Percentiles rank a stretch among this genome's conserved stretches.
phyloP scores from a whole-genome alignment of 2,329 filamentous ascomycete genomes.

The Fusarium odoratissimum region DNA sequence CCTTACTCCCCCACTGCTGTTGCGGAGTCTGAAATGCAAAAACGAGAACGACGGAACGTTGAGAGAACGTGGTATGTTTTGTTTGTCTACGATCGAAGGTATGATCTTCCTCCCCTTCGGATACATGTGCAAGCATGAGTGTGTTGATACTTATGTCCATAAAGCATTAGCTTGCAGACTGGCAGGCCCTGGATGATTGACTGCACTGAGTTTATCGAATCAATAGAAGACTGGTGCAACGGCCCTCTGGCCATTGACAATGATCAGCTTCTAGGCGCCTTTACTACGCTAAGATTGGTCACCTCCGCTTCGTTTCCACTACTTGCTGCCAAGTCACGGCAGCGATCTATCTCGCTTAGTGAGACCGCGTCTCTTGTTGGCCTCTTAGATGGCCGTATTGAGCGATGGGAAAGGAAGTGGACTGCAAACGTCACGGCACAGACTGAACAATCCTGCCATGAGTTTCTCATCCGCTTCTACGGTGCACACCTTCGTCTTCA shows the following conservation, averaged over 20 bases:
- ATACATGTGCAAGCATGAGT: no score
- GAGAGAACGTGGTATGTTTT: slow-evolving; percentile 1
- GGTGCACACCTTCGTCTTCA: not conserved
- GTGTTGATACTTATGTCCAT: no score
- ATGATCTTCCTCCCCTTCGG: not conserved
- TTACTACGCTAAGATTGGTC: not conserved
- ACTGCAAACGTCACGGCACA: not conserved
- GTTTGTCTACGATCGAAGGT: not conserved
- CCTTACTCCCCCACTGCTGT: no score
- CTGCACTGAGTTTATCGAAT: not conserved
- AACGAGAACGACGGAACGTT: not conserved
- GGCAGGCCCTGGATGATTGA: not conserved
- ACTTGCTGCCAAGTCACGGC: not conserved
- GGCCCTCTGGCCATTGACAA: not conserved
- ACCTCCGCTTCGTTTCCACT: not conserved
- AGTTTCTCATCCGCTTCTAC: not conserved
- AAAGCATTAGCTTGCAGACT: not conserved
- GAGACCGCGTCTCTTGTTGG: not conserved
- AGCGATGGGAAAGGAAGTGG: not conserved
- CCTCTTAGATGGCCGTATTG: not conserved
- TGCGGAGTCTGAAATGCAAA: not conserved
- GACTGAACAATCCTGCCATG: not conserved
- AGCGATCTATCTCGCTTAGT: rapidly evolving
- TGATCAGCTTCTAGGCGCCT: not conserved
- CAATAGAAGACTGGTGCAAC: not conserved